Conservation (phyloP, 306 rosid genomes). For the Trifolium dubium region DNA sequence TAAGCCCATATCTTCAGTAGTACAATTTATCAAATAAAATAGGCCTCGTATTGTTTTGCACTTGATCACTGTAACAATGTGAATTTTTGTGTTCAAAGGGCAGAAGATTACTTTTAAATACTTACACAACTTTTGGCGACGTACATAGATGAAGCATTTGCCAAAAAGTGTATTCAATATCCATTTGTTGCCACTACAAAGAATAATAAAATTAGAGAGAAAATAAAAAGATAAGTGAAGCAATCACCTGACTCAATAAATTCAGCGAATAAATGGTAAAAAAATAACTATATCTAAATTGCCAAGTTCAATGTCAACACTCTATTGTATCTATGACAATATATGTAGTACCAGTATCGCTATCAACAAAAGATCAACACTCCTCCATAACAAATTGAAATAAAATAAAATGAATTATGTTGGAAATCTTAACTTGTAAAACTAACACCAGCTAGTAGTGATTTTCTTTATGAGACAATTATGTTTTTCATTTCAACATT, state of each 20-base stretch:
- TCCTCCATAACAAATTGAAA: neutral
- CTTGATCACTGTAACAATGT: constrained; percentile 17
- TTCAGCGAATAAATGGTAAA: neutral
- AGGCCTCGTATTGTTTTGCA: constrained; percentile 9
- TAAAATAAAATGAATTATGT: neutral
- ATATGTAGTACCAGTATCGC: neutral
- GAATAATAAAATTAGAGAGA: constrained; percentile 26
- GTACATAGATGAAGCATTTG: constrained; percentile 99
- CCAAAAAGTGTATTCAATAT: constrained; percentile 97
- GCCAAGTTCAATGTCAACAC: neutral
- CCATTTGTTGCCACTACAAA: constrained; percentile 99
- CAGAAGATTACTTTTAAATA: constrained; percentile 11
- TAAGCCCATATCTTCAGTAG: neutral
- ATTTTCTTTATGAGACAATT: neutral
- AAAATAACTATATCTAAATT: neutral
- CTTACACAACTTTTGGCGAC: constrained; percentile 99
- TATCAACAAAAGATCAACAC: neutral
- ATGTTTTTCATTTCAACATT: neutral
- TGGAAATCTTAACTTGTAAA: constrained; percentile 16
- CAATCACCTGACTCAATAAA: constrained; percentile 21
- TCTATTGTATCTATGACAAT: neutral
- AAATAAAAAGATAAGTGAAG: constrained; percentile 25
- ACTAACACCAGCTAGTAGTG: neutral
- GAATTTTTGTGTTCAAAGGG: constrained; percentile 8
- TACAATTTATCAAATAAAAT: constrained; percentile 8